Evolutionary conservation across 352 stramenopile genomes (phyloP), one percentile per base, ranked within the genome.

Genomic region (Globisporangium canariense): DNA sequence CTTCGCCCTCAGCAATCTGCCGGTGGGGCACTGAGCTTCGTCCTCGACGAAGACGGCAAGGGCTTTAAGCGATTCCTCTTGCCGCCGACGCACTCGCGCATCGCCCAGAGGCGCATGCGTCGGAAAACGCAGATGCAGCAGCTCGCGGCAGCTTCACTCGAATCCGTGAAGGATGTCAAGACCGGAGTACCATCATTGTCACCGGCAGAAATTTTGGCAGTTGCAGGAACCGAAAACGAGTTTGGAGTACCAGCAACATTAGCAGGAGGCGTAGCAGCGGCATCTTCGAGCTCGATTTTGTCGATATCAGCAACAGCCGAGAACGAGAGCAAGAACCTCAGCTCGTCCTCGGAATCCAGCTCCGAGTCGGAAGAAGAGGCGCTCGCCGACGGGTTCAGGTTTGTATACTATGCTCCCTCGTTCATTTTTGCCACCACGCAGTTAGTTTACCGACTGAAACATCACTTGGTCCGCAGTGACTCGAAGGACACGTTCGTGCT

Each of bases 401-500:
- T 49, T 50, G 64, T 58, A 3, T 30, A 36, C 8, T 11, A 16
- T 32, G n/a, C 20, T 28, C 7, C 9, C 7, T 13, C 20, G 11
- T 30, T 52, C 20, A 41, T 20, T 11, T 47, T 49, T 49, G 43
- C 16, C 18, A 10, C 7, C 40, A 46, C 40, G 22, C 4, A 16
- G 13, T 36, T 16, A 13, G 32, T 8, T 58, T 25, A 38, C 49
- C 57, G 11, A 41, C 13, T 28, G 10, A 22, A 36, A 36, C 32
- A 36, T 8, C 32, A 36, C 50, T 57, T 58, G 4, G 60, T 25
- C 20, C 14, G 4, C 46, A 91, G 86, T 50, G 86, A 94, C 65
- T 90, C 81, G 16, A 92, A 91, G 55, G 74, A 93, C 43, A 93
- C 89, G 16, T 97, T 96, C 68, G 86, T 97, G 5, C 67, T 97